These are phyloP conservation scores for Suhomyces xylopsoci DNA, from an alignment of 805 yeast genomes.

Conservation along the genomic window DNA sequence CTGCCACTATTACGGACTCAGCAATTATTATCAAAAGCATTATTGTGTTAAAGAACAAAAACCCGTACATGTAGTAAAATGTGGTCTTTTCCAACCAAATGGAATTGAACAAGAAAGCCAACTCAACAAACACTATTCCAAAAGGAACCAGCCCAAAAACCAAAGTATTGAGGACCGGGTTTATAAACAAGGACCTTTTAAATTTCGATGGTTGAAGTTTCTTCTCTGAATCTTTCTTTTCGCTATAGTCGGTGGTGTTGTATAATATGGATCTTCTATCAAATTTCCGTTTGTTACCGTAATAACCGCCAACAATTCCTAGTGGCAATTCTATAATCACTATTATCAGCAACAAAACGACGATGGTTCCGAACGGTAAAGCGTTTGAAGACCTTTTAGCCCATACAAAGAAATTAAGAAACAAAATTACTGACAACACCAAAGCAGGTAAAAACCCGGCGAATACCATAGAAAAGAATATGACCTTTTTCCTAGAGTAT, in stretches of 20 bases:
- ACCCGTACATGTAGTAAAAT: slow-evolving; percentile 78
- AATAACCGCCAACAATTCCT: slow-evolving; percentile 66
- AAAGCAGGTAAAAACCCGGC: slow-evolving; percentile 44
- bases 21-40: slow-evolving; percentile 60
- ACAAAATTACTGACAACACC: slow-evolving; percentile 49
- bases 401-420: slow-evolving; percentile 71
- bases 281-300: slow-evolving; percentile 39
- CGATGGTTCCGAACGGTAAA: slow-evolving; percentile 72
- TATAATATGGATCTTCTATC: slow-evolving; percentile 18
- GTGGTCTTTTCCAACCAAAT: slow-evolving; percentile 79
- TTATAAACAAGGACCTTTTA: slow-evolving; percentile 18
- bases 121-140: slow-evolving; percentile 75
- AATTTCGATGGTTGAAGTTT: neutral
- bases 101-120: slow-evolving; percentile 67
- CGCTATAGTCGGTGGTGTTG: neutral
- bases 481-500: slow-evolving; percentile 12
- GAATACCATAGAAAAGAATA: slow-evolving; percentile 24
- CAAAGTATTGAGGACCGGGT: slow-evolving; percentile 28
- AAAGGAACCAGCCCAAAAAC: slow-evolving; percentile 76
- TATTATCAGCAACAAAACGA: slow-evolving; percentile 57
- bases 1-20: slow-evolving; percentile 69
- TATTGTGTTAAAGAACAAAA: slow-evolving; percentile 58
- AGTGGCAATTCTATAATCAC: slow-evolving; percentile 70
- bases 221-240: neutral
- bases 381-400: slow-evolving; percentile 72